Evolutionary conservation across 257 asterid species (phyloP).

Genomic region (Solanum virginianum): DNA sequence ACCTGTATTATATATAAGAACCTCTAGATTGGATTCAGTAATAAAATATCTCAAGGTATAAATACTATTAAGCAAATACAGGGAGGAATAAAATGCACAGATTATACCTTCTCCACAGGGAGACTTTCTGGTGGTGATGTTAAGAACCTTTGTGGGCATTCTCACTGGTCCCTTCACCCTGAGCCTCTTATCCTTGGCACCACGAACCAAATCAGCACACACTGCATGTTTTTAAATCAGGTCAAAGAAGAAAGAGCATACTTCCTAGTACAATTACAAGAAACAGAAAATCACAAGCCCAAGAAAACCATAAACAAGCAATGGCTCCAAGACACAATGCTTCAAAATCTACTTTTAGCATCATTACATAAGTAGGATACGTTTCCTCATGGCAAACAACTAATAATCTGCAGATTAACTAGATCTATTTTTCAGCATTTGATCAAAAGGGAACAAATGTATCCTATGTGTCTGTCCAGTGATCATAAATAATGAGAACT

Average conservation of each 20-base stretch:
- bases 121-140: slow-evolving; percentile 14
- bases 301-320: background rate
- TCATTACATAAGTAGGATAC: fast-evolving
- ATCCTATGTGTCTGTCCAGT: background rate
- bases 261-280: no score
- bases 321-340: background rate
- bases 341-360: background rate
- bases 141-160: slow-evolving; percentile 15
- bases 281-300: background rate
- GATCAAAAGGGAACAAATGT: background rate
- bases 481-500: background rate
- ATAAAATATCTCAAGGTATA: background rate
- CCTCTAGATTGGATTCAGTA: background rate
- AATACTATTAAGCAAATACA: background rate
- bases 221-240: background rate
- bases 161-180: slow-evolving; percentile 11
- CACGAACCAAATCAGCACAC: slow-evolving; percentile 8
- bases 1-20: background rate
- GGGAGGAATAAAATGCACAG: background rate
- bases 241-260: background rate
- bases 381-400: background rate
- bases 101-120: slow-evolving; percentile 14
- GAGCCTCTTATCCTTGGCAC: slow-evolving; percentile 7
- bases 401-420: background rate
- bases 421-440: background rate